Evolutionary conservation across 441 rosid species (phyloP).

Genomic region (Erodium chrysanthum): DNA sequence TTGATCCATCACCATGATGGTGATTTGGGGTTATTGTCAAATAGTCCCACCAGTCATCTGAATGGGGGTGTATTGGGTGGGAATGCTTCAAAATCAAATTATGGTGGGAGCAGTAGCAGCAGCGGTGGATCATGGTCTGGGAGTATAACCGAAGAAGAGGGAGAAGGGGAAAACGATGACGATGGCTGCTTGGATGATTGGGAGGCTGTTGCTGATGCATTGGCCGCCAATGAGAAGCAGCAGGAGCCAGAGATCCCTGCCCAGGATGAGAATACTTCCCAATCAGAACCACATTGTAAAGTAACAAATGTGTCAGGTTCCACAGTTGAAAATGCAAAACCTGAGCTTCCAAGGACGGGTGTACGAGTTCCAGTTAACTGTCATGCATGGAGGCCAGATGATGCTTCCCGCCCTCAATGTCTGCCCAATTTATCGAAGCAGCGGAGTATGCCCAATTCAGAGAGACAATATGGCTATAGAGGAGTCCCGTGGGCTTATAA

Average conservation of each 20-base stretch:
- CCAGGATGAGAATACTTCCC: slow-evolving; percentile 22
- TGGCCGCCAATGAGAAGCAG: slow-evolving; percentile 50
- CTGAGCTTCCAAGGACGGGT: slow-evolving; percentile 24
- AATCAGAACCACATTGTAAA: slow-evolving; percentile 22
- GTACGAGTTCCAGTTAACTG: slow-evolving; percentile 15
- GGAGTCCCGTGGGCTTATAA: slow-evolving; percentile 35
- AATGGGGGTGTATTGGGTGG: slow-evolving; percentile 30
- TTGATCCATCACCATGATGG: not conserved
- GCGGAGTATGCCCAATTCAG: slow-evolving; percentile 39
- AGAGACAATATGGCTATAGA: slow-evolving; percentile 31
- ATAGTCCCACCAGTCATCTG: slow-evolving; percentile 37
- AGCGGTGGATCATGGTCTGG: slow-evolving; percentile 81
- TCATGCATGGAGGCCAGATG: slow-evolving; percentile 79
- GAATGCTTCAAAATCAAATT: slow-evolving; percentile 39
- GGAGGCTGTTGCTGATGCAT: slow-evolving; percentile 93
- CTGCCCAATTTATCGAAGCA: slow-evolving; percentile 72
- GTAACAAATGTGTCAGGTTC: slow-evolving; percentile 18
- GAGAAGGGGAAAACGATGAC: slow-evolving; percentile 25
- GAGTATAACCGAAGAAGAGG: slow-evolving; percentile 67
- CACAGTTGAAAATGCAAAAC: slow-evolving; percentile 25
- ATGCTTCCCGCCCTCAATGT: slow-evolving; percentile 63
- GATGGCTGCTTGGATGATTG: slow-evolving; percentile 81
- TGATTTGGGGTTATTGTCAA: slow-evolving; percentile 50
- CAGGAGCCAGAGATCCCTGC: slow-evolving; percentile 22
- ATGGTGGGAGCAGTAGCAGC: slow-evolving; percentile 28